Evolutionary conservation across 805 yeast species (phyloP).

Genomic region (Ogataea siamensis): DNA sequence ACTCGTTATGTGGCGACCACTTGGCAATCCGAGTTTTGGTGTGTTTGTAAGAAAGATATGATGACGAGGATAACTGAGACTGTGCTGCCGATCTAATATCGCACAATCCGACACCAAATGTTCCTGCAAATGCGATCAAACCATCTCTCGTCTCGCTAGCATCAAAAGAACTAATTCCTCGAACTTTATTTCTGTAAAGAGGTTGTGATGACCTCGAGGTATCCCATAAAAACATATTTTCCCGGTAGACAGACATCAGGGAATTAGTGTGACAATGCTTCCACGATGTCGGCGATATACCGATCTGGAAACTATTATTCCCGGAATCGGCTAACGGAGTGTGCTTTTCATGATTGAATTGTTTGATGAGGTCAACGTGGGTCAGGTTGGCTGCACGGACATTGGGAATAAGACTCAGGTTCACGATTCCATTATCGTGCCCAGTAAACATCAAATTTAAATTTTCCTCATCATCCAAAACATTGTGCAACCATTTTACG

Average conservation of each 20-base stretch:
- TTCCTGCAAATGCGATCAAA: constrained; percentile 62
- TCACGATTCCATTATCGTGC: constrained; percentile 71
- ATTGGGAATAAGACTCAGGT: constrained; percentile 65
- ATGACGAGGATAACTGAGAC: constrained; percentile 30
- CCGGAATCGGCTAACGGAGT: constrained; percentile 33
- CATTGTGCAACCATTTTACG: constrained; percentile 48
- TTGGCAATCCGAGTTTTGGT: constrained; percentile 43
- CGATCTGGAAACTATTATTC: constrained; percentile 35
- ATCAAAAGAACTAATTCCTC: constrained; percentile 53
- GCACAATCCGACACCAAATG: constrained; percentile 69
- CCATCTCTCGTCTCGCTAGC: constrained; percentile 46
- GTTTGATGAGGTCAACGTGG: constrained; percentile 69
- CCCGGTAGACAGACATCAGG: constrained; percentile 62
- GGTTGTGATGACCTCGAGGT: constrained; percentile 59
- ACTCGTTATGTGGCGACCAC: constrained; percentile 64
- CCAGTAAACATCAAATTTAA: constrained; percentile 60
- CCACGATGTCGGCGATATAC: constrained; percentile 42
- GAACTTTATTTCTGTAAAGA: constrained; percentile 47
- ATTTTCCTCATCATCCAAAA: constrained; percentile 24
- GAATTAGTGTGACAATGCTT: constrained; percentile 41
- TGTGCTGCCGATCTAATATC: constrained; percentile 57
- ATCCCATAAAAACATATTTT: constrained; percentile 78
- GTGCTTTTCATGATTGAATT: constrained; percentile 78
- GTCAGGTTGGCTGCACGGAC: constrained; percentile 35
- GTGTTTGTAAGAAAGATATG: constrained; percentile 41